phyloP scores from a whole-genome alignment of 768 basidiomycete species.

The Rhodotorula graminis region DNA sequence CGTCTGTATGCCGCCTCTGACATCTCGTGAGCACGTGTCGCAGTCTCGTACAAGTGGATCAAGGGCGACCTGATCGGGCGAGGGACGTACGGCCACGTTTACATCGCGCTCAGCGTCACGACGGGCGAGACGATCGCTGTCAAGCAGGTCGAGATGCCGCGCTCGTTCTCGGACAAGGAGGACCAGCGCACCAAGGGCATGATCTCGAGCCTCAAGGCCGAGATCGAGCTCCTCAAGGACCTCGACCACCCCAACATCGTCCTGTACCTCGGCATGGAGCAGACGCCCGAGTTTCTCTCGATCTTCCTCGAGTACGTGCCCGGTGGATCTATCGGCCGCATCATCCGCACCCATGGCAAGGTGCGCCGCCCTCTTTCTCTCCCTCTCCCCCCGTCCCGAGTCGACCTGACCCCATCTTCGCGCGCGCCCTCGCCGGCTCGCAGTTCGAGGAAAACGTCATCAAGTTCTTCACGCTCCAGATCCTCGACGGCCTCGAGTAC shows the following conservation, averaged over 20 bases:
- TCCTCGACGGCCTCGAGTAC: conserved; percentile 84
- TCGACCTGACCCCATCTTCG: no score
- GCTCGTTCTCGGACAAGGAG: conserved; percentile 81
- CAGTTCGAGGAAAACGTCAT: conserved; percentile 86
- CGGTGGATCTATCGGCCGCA: conserved; percentile 88
- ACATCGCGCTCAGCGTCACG: conserved; percentile 89
- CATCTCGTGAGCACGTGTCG: not conserved
- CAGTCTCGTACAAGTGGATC: conserved; percentile 87
- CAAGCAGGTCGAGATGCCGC: conserved; percentile 95
- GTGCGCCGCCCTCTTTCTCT: conserved; percentile 2
- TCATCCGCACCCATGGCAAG: conserved; percentile 82
- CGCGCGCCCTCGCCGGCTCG: no score
- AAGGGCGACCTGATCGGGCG: conserved; percentile 95
- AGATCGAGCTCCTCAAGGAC: conserved; percentile 93
- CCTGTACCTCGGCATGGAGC: conserved; percentile 67
- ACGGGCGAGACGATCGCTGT: conserved; percentile 99
- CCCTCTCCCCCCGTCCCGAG: no score
- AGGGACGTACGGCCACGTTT: conserved; percentile 94
- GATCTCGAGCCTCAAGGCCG: conserved; percentile 85
- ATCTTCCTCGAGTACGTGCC: conserved; percentile 99
- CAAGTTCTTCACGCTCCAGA: conserved; percentile 86
- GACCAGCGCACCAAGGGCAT: conserved; percentile 77
- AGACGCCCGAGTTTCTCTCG: conserved; percentile 41
- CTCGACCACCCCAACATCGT: conserved; percentile 97
- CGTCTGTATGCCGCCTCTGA: no score